Evolutionary conservation across 2,329 filamentous ascomycete species (phyloP).

Genomic region (Apiospora kogelbergensis): DNA sequence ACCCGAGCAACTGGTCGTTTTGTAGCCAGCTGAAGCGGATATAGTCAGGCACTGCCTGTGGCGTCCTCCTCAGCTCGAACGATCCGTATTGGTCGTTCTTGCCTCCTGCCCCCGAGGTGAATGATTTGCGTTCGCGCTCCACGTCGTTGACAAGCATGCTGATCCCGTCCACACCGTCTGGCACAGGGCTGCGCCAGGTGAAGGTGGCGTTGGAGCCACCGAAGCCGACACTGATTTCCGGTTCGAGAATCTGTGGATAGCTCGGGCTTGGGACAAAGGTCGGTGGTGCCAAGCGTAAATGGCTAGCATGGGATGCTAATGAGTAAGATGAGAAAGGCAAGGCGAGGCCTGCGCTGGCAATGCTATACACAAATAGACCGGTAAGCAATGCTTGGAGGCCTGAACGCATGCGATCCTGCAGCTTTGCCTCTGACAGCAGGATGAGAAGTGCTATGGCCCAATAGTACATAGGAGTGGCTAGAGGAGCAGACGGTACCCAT

Average conservation of each 20-base stretch:
- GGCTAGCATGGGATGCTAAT: background rate
- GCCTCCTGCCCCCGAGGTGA: background rate
- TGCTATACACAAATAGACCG: conserved; percentile 76
- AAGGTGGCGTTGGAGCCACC: conserved; percentile 15
- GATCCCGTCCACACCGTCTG: conserved; percentile 10
- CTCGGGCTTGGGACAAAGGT: background rate
- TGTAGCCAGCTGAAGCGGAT: conserved; percentile 19
- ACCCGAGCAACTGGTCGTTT: conserved; percentile 13
- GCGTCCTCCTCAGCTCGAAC: conserved; percentile 17
- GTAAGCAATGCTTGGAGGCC: conserved; percentile 64
- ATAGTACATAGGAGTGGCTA: conserved; percentile 40
- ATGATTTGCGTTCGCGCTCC: conserved; percentile 8
- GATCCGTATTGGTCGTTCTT: conserved; percentile 1
- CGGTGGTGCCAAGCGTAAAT: too few species aligned
- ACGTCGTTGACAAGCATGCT: conserved; percentile 17
- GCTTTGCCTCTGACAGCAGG: background rate
- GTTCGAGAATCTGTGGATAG: conserved; percentile 14
- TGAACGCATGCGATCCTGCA: background rate
- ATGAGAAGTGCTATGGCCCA: conserved; percentile 72
- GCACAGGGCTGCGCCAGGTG: conserved; percentile 10
- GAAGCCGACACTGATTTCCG: conserved; percentile 11
- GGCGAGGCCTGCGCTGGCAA: conserved; percentile 28
- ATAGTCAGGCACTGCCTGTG: conserved; percentile 21
- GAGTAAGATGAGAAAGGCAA: conserved; percentile 4
- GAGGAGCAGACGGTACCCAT: conserved; percentile 61